These are phyloP conservation scores for Rhazya stricta DNA, from an alignment of 257 asterid species.

Conservation along the genomic window DNA sequence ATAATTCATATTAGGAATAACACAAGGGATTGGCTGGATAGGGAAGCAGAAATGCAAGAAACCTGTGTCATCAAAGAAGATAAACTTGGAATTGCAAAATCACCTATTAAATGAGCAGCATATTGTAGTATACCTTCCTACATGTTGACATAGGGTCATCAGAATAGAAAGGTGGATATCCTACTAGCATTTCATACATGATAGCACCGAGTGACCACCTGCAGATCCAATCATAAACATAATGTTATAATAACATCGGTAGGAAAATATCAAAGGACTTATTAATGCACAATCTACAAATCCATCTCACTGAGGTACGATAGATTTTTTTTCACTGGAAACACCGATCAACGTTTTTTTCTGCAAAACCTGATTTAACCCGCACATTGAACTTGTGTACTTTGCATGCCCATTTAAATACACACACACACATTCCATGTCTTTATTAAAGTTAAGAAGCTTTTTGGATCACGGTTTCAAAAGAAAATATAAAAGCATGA, in stretches of 20 bases:
- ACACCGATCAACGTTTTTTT: background rate
- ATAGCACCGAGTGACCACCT: constrained; percentile 99
- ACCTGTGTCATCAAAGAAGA: constrained; percentile 5
- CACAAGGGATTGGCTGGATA: background rate
- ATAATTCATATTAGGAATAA: background rate
- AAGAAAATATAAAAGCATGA: background rate
- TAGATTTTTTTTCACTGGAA: background rate
- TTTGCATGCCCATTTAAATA: background rate
- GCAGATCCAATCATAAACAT: constrained; percentile 25
- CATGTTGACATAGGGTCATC: constrained; percentile 99
- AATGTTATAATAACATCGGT: background rate
- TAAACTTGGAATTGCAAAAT: constrained; percentile 8
- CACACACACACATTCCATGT: background rate
- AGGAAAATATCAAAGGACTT: background rate
- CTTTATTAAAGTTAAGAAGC: background rate
- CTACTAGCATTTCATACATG: constrained; percentile 98
- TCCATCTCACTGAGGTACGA: too few relatives aligned
- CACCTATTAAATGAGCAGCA: constrained; percentile 18
- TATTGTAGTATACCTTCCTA: constrained; percentile 64
- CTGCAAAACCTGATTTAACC: background rate
- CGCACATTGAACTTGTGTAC: background rate
- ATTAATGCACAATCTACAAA: background rate
- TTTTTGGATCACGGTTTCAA: background rate
- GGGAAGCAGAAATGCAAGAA: background rate
- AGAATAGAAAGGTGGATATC: constrained; percentile 96